Percentiles rank a stretch among this genome's conserved stretches.
Conservation (phyloP, 768 basidiomycete genomes). For the Ramaria rubella region DNA sequence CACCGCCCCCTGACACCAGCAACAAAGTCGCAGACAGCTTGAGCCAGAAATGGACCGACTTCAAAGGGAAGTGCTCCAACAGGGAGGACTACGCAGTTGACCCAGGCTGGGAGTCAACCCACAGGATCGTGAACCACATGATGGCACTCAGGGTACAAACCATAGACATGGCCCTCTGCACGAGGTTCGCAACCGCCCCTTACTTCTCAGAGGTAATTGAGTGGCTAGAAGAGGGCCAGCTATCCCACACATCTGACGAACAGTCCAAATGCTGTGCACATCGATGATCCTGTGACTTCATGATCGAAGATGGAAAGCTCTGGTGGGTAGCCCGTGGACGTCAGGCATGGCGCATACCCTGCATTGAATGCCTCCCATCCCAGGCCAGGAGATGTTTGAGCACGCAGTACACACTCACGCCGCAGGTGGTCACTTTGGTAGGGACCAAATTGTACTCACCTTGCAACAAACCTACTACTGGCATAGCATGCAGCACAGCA, state of each 20-base stretch:
- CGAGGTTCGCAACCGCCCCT: too few species aligned
- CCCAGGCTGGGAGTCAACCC: constrained; percentile 21
- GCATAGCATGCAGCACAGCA: too few species aligned
- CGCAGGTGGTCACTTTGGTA: constrained; percentile 27
- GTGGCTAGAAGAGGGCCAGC: not conserved
- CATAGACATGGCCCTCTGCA: too few species aligned
- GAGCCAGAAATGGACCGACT: constrained; percentile 16
- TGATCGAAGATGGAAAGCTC: too few species aligned
- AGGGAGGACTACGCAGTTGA: constrained; percentile 15
- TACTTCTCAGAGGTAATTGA: too few species aligned
- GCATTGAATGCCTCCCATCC: not conserved
- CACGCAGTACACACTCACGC: constrained; percentile 8
- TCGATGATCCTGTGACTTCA: too few species aligned
- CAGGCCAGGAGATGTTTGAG: constrained; percentile 9
- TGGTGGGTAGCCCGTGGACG: too few species aligned
- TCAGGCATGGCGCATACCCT: not conserved
- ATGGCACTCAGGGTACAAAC: constrained; percentile 5
- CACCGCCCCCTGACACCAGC: too few species aligned
- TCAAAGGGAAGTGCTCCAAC: too few species aligned
- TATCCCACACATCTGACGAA: not conserved
- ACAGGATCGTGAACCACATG: constrained; percentile 14
- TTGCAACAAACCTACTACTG: too few species aligned
- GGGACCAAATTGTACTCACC: too few species aligned
- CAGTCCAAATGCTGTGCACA: not conserved
- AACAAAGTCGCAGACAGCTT: constrained; percentile 20